Evolutionary conservation across 108 stramenopile genomes (phyloP).

Genomic region (Cyclotella choctawhatcheeana): DNA sequence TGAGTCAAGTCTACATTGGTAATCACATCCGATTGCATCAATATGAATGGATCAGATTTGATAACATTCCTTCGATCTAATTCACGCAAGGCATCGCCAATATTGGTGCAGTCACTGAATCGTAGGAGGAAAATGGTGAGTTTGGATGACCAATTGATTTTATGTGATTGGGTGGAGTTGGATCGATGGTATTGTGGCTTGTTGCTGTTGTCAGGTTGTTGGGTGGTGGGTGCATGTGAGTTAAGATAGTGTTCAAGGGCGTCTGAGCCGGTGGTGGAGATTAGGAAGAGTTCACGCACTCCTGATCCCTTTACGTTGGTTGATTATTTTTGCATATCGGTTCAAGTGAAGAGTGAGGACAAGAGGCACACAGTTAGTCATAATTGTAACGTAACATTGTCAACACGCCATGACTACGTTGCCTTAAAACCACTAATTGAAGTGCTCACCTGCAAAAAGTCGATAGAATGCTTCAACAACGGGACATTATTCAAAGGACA

Average conservation of each 20-base stretch:
- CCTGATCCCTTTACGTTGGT: constrained; percentile 53
- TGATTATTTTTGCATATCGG: neutral
- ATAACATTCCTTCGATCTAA: constrained; percentile 93
- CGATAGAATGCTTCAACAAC: constrained; percentile 92
- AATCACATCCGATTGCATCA: constrained; percentile 95
- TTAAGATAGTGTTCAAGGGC: constrained; percentile 9
- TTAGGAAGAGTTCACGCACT: constrained; percentile 80
- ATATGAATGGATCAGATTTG: constrained; percentile 94
- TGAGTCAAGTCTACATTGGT: constrained; percentile 85
- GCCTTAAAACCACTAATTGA: neutral
- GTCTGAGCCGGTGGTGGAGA: constrained; percentile 38
- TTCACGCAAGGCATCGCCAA: constrained; percentile 96
- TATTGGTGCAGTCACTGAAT: constrained; percentile 77
- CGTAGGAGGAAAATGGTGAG: constrained; percentile 65
- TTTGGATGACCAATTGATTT: constrained; percentile 41
- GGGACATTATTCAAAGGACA: constrained; percentile 96
- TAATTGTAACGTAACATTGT: too few species aligned
- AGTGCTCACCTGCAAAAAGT: constrained; percentile 78
- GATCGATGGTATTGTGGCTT: neutral
- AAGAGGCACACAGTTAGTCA: too few species aligned
- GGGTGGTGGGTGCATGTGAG: neutral
- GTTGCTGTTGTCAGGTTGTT: neutral
- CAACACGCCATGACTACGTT: neutral
- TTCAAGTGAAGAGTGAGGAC: too few species aligned
- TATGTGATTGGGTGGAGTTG: neutral